Base-by-base conservation (phyloP, 306 rosid genomes). In the Delonix regia region DNA sequence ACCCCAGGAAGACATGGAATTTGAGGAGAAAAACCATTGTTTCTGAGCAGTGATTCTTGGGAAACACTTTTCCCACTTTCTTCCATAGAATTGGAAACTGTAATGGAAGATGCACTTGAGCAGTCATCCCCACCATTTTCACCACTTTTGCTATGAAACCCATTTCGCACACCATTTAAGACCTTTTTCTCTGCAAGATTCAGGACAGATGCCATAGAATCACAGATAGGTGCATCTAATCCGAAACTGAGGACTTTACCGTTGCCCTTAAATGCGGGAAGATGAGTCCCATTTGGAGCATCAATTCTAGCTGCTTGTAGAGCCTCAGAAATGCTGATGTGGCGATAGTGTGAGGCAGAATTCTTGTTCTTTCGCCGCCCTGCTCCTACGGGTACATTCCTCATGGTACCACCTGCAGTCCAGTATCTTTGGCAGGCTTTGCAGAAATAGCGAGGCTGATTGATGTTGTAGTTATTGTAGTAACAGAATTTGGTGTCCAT, bases 401-500 rank as follows among this genome's bases (percentile, higher is more conserved):
- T 89, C 97, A 92, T 94, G 36, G 91, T 90, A 69, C 98, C 97
- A 4, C 98, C 98, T 1, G 93, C 94, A 44, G 97, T 94, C 98
- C 98, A 94, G 81, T 94, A 94, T 85, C 98, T 86, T 76, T 94
- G 98, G 74, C 98, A 94, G 11, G 97, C 91, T 81, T 94, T 94
- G 84, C 98, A 94, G 89, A 94, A 94, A 73, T 94, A 90, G 49
- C 98, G 97, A 10, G 97, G 98, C 82, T 94, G 97, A 78, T 89
- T 92, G 78, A 92, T 71, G 18, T 94, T 94, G 89, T 94, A 94
- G 77, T 94, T 94, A 68, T 94, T 94, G 86, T 91, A 92, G 83
- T 94, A 94, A 69, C 98, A 94, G 84, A 94, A 94, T 64, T 94
- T 94, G 0, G 98, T 94, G 80, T 94, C 98, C 96, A 91, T 90